Evolutionary conservation across 139 green algal species (phyloP).

Genomic region (Chlorokybus atmophyticus): DNA sequence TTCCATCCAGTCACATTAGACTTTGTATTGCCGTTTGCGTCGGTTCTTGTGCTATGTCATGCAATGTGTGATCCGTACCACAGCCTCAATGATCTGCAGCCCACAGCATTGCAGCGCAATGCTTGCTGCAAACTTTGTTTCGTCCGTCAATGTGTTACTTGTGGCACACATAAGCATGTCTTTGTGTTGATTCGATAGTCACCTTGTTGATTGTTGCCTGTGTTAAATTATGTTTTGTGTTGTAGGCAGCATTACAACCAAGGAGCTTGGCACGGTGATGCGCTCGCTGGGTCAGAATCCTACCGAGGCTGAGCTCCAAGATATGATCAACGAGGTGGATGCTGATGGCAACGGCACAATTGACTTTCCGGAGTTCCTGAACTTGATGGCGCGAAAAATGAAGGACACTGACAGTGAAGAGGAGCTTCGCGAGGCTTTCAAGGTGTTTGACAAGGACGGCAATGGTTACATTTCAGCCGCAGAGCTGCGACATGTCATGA

Average conservation of each 20-base stretch:
- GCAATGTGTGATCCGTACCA: no score
- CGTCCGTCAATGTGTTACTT: no score
- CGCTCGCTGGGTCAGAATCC: conserved; percentile 96
- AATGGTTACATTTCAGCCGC: conserved; percentile 97
- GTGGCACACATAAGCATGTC: no score
- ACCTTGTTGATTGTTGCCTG: no score
- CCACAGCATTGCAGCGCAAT: no score
- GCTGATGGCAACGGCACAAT: conserved; percentile 97
- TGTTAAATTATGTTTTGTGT: background rate
- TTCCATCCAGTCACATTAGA: no score
- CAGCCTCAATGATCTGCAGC: no score
- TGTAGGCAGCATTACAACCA: conserved; percentile 42
- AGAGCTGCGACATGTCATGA: conserved; percentile 97
- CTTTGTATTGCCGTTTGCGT: no score
- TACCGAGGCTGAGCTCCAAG: conserved; percentile 96
- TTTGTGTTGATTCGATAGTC: no score
- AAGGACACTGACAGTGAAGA: conserved; percentile 91
- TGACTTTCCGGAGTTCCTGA: conserved; percentile 98
- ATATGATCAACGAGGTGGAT: conserved; percentile 99
- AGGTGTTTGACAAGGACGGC: conserved; percentile 99
- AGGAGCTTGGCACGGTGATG: conserved; percentile 99
- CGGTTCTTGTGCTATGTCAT: no score
- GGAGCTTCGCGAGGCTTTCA: conserved; percentile 97
- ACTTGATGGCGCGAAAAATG: conserved; percentile 97
- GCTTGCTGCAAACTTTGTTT: no score